Evolutionary conservation across 1,284 basidiomycete species (phyloP), one percentile per base, ranked within the genome.

Genomic region (Lentinula novae-zelandiae): DNA sequence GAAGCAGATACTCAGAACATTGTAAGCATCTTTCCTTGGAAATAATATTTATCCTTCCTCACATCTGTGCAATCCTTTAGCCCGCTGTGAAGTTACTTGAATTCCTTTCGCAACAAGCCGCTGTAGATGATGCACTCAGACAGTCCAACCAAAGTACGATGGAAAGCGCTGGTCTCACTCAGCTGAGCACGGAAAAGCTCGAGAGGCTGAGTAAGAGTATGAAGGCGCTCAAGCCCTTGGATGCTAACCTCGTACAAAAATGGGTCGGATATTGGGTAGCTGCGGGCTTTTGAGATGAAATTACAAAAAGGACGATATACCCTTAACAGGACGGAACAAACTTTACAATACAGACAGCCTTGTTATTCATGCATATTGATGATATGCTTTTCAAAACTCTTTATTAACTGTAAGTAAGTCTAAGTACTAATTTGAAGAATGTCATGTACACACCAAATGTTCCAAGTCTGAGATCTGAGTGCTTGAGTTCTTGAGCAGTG

Each of bases 251-350:
- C 2, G 34, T 51, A 38, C 49, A 20, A 22, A 40, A 40, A 33
- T 58, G 57, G 57, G 49, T 58, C 12, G 52, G 22, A 42, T 58
- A 58, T 34, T 58, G 57, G 57, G 27, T 58, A 27, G 22, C 42
- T 46, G 54, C 40, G 15, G 54, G 54, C 6, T 46, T 56, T 34
- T 56, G 34, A 52, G 20, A 9, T n/a, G 27, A 27, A 27, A 27
- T 27, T 27, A 27, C n/a, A 48, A 22, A 50, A 31, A 50, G 27
- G 12, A 15, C 3, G 20, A 12, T 50, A 27, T 27, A 27, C 27
- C 27, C 27, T 3, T 27, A 27, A 27, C 27, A 27, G 27, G 27
- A 27, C 27, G 27, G 27, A 27, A 27, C 27, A 27, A 27, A 27
- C 27, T 27, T 27, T 27, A 27, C 27, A 27, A 27, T 27, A 27